These are phyloP conservation scores for Rhodotorula diobovata DNA, from an alignment of 768 basidiomycete genomes.

Conservation along the genomic window DNA sequence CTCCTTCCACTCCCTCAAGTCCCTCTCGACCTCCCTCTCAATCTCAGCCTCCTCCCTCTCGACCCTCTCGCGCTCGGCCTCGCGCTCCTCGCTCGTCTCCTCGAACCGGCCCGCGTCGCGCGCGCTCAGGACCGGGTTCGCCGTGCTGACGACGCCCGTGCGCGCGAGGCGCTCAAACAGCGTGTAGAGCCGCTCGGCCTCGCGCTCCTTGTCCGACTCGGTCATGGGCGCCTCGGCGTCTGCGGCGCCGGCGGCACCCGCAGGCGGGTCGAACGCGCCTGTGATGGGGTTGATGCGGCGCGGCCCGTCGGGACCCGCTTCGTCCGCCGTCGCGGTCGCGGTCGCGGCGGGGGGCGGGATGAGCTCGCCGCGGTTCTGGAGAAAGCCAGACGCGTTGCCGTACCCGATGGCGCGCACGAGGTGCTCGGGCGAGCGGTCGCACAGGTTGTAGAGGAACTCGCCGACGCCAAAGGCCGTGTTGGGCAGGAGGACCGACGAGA, in stretches of 20 bases:
- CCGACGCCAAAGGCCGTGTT: slow-evolving; percentile 72
- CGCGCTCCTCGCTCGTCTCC: slow-evolving; percentile 31
- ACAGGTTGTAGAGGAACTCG: slow-evolving; percentile 79
- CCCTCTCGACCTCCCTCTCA: slow-evolving; percentile 39
- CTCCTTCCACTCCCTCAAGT: slow-evolving; percentile 40
- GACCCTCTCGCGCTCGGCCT: slow-evolving; percentile 18
- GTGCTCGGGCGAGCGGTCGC: slow-evolving; percentile 68
- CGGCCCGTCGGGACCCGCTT: slow-evolving; percentile 46
- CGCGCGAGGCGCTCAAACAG: slow-evolving; percentile 84
- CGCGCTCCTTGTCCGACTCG: slow-evolving; percentile 88
- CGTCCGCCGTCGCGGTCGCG: no score
- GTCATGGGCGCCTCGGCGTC: slow-evolving; percentile 62
- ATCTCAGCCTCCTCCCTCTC: slow-evolving; percentile 32
- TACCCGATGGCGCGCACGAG: slow-evolving; percentile 82
- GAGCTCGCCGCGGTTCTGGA: slow-evolving; percentile 84
- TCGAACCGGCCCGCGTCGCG: slow-evolving; percentile 35
- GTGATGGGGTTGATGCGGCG: slow-evolving; percentile 76
- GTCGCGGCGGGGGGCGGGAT: slow-evolving; percentile 49
- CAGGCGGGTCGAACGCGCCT: slow-evolving; percentile 55
- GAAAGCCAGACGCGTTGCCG: slow-evolving; percentile 89
- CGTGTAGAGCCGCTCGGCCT: slow-evolving; percentile 86
- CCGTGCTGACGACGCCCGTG: slow-evolving; percentile 59
- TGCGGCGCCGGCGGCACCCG: slow-evolving; percentile 40
- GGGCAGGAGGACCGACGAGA: slow-evolving; percentile 67
- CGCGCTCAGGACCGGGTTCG: slow-evolving; percentile 49